Evolutionary conservation across 192 early-diverging fungal genomes (phyloP).

Genomic region (Umbelopsis isabellina): DNA sequence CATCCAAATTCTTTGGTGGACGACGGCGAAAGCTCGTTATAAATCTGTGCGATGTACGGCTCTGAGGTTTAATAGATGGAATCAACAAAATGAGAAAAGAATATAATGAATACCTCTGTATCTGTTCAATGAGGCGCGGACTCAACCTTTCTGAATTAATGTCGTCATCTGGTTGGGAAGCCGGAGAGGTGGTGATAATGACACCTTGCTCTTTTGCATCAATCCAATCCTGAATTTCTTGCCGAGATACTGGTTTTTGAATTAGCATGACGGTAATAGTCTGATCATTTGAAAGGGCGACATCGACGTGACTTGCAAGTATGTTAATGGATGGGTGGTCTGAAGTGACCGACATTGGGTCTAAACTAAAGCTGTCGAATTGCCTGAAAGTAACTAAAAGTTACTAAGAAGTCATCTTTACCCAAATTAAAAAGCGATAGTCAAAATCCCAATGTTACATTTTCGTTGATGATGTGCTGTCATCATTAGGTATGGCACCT

Average conservation of each 20-base stretch:
- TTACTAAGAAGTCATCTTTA: too few species aligned
- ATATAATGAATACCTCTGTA: neutral
- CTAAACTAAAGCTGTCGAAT: conserved; percentile 37
- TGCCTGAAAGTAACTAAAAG: neutral
- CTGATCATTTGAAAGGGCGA: conserved; percentile 22
- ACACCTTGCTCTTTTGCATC: conserved; percentile 10
- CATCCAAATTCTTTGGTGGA: conserved; percentile 25
- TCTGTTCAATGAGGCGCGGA: conserved; percentile 12
- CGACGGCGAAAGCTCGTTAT: conserved; percentile 28
- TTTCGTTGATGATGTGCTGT: neutral
- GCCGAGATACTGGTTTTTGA: conserved; percentile 39
- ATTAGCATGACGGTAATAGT: conserved; percentile 37
- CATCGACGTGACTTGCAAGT: conserved; percentile 41
- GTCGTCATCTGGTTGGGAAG: neutral
- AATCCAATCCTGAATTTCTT: conserved; percentile 37
- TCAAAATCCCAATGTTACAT: neutral
- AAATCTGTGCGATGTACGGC: conserved; percentile 24
- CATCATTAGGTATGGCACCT: neutral
- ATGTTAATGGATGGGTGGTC: conserved; percentile 36
- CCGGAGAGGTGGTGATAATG: neutral
- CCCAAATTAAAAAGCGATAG: neutral
- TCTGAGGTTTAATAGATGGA: neutral
- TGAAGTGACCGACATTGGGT: conserved; percentile 32
- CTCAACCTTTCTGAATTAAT: conserved; percentile 3
- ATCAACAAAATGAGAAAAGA: neutral